A percentile compares a stretch with the other conserved stretches of the same genome.
Evolutionary conservation across 2,329 filamentous ascomycete genomes (phyloP).

Genomic region (Ceratocystis harringtonii): DNA sequence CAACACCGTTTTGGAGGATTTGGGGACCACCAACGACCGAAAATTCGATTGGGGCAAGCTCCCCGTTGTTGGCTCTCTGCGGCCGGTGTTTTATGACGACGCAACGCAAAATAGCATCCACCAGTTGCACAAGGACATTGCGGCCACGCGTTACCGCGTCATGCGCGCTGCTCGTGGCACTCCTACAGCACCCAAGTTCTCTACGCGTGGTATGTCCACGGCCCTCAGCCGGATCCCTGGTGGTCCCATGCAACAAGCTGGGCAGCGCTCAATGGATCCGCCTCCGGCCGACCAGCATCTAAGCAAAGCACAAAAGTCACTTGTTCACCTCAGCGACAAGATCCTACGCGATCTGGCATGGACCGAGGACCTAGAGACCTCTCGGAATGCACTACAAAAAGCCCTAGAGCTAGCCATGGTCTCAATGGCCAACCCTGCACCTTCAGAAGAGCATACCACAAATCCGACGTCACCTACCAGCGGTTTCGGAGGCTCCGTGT

Average conservation of each 20-base stretch:
- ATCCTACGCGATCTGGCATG: conserved; percentile 11
- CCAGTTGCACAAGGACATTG: conserved; percentile 9
- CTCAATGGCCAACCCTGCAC: background rate
- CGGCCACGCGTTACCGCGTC: conserved; percentile 9
- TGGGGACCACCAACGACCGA: conserved; percentile 10
- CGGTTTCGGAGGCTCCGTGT: background rate
- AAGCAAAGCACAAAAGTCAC: conserved; percentile 12
- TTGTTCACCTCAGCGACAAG: conserved; percentile 11
- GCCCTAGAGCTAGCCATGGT: background rate
- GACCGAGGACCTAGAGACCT: conserved; percentile 7
- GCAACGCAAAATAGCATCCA: conserved; percentile 4
- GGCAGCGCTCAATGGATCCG: background rate
- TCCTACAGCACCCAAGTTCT: conserved; percentile 5
- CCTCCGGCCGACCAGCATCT: conserved; percentile 14
- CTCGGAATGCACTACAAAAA: background rate
- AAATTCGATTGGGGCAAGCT: conserved; percentile 13
- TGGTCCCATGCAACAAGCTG: background rate
- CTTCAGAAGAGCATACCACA: background rate
- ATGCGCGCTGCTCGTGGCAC: conserved; percentile 5
- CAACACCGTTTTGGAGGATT: background rate
- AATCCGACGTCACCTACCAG: background rate
- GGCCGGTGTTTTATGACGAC: conserved; percentile 11
- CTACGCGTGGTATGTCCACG: background rate
- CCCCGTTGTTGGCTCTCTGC: conserved; percentile 6
- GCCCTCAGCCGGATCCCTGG: background rate